Base-by-base conservation (phyloP, 129 eudicot species). In the Apium graveolens region DNA sequence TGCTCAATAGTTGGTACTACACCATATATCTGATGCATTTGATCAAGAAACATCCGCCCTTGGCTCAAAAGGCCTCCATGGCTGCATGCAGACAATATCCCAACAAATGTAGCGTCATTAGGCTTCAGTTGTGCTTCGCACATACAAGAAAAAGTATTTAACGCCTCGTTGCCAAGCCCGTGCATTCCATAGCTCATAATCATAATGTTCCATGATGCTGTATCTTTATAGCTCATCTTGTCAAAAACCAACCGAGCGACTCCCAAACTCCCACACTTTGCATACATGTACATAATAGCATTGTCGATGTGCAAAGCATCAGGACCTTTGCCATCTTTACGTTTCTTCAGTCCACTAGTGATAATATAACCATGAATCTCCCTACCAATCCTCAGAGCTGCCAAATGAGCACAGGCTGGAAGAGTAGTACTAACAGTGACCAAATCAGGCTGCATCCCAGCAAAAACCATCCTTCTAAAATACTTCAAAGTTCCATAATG, bases 141-240 rank as follows among this genome's bases (percentile, higher is more conserved):
- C 98, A 91, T 88, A n/a, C 42, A 69, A 17, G 65, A 76, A 72
- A 93, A 91, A 16, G 90, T 10, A 37, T 83, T 82, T 43, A 93
- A 81, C 3, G 96, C 96, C 81, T 89, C 80, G n/a, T 76, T 77
- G 8, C 89, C 96, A 81, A 86, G 85, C 69, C 98, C 96, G 7
- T 89, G 93, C 93, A 89, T 86, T 21, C 96, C 98, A 68, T 87
- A 89, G 13, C 97, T 88, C 90, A 84, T 88, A 77, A 93, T 92
- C 91, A 93, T 86, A 75, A 93, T 93, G 87, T 93, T 93, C 97
- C 97, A 91, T 17, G 98, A 91, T 41, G 97, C 97, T 38, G 87
- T 74, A 82, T 91, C 97, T 80, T 75, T 93, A 20, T 7, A 11
- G 49, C 78, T 53, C 91, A 88, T 88, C 80, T 55, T 82, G 26